phyloP scores from a whole-genome alignment of 257 asterid species.

The Solanum pimpinellifolium region DNA sequence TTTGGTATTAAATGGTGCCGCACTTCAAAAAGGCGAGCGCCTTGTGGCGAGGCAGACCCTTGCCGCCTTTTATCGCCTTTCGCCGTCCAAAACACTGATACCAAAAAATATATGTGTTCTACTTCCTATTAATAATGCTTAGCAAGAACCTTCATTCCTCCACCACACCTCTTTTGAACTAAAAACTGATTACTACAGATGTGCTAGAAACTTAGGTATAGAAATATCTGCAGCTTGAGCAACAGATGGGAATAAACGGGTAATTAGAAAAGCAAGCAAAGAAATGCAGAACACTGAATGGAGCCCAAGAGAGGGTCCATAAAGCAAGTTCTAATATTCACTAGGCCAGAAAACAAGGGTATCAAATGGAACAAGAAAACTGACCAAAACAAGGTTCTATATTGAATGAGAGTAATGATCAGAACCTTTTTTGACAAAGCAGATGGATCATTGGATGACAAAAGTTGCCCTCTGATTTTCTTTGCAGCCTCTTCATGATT shows the following conservation, averaged over 20 bases:
- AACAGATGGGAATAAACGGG: neutral
- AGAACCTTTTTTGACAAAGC: constrained; percentile 64
- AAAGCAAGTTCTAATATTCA: neutral
- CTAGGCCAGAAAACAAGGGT: neutral
- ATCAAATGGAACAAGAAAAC: neutral
- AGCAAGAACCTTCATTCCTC: neutral
- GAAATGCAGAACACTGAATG: neutral
- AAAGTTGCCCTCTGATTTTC: constrained; percentile 20
- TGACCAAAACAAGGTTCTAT: neutral
- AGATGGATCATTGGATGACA: constrained; percentile 24
- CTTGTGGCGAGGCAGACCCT: too few relatives aligned
- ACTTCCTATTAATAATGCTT: neutral
- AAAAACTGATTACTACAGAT: neutral
- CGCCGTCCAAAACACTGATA: neutral
- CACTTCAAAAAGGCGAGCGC: too few relatives aligned
- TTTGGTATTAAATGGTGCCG: too few relatives aligned
- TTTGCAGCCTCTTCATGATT: constrained; percentile 25
- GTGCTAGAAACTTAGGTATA: neutral
- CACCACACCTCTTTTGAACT: neutral
- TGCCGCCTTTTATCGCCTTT: too few relatives aligned
- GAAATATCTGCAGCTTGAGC: neutral
- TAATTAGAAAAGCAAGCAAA: neutral
- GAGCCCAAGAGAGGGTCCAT: neutral
- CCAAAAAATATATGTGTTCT: neutral
- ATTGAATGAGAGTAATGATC: neutral